These are phyloP conservation scores for Ogataea zsoltii DNA, from an alignment of 805 yeast species.

Conservation along the genomic window DNA sequence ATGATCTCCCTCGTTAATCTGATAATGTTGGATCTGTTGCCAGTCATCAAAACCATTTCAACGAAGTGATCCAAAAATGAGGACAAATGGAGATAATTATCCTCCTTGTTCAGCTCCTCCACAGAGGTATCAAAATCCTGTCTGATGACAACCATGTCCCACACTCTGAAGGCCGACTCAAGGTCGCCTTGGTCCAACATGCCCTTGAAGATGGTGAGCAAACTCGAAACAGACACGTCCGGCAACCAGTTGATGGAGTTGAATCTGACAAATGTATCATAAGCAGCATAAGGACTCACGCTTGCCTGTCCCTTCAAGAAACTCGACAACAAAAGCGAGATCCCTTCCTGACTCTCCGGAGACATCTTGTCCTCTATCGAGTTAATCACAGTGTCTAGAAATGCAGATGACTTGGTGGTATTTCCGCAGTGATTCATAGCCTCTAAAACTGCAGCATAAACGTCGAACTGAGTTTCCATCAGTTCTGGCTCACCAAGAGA, in stretches of 20 bases:
- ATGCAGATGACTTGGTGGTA: conserved; percentile 49
- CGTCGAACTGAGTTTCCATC: conserved; percentile 40
- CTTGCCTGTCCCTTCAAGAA: conserved; percentile 31
- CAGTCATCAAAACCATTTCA: conserved; percentile 20
- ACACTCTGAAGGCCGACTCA: conserved; percentile 27
- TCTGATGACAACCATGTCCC: conserved; percentile 34
- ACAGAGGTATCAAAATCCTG: conserved; percentile 31
- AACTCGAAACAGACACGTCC: conserved; percentile 30
- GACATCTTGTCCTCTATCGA: conserved; percentile 15
- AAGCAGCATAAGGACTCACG: conserved; percentile 27
- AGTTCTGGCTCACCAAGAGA: conserved; percentile 3
- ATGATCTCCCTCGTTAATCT: conserved; percentile 33
- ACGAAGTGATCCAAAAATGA: conserved; percentile 25
- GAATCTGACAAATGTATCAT: conserved; percentile 28
- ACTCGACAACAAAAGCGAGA: conserved; percentile 28
- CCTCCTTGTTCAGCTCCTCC: conserved; percentile 12
- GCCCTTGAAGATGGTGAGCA: conserved; percentile 28
- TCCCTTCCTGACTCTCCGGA: conserved; percentile 9
- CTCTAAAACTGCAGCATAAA: conserved; percentile 53
- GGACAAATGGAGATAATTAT: conserved; percentile 19
- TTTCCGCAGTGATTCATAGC: conserved; percentile 54
- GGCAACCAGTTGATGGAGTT: conserved; percentile 35
- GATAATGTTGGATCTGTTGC: conserved; percentile 27
- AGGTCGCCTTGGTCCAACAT: conserved; percentile 25
- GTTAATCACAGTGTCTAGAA: conserved; percentile 54